Conservation (phyloP, 768 basidiomycete genomes). For the Lactarius psammicola region DNA sequence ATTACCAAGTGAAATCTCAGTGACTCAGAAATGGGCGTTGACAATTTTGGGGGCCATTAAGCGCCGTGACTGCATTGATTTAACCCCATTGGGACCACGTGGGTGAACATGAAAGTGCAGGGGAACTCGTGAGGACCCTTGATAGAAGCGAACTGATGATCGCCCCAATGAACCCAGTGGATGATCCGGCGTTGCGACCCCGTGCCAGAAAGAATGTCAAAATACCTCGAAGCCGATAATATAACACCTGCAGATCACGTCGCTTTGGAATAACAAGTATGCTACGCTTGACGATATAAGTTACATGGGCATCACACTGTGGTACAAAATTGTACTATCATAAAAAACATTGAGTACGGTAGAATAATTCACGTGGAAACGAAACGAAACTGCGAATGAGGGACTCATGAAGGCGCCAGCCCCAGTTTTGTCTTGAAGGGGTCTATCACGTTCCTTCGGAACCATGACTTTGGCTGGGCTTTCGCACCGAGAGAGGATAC, state of each 20-base stretch:
- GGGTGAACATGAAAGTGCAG: neutral
- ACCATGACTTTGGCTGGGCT: slow-evolving; percentile 14
- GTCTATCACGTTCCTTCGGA: slow-evolving; percentile 18
- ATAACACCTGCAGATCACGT: neutral
- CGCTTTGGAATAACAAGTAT: no score
- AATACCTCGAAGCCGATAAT: neutral
- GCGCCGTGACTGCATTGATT: neutral
- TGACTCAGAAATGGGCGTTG: neutral
- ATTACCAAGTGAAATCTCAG: neutral
- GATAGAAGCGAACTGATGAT: neutral
- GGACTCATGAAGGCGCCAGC: slow-evolving; percentile 1
- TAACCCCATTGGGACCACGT: neutral
- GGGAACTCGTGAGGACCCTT: neutral
- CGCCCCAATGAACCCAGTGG: neutral
- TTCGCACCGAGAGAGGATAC: slow-evolving; percentile 12
- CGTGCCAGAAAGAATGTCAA: neutral
- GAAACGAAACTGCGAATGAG: neutral
- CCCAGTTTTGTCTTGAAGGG: slow-evolving; percentile 21
- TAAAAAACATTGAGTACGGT: neutral
- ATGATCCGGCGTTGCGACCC: neutral
- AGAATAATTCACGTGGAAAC: neutral
- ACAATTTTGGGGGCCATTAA: neutral
- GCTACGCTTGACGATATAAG: neutral
- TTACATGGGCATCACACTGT: neutral
- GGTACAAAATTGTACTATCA: neutral